Evolutionary conservation across 495 filamentous ascomycete genomes (phyloP).

Genomic region (Penicillium ucsense): DNA sequence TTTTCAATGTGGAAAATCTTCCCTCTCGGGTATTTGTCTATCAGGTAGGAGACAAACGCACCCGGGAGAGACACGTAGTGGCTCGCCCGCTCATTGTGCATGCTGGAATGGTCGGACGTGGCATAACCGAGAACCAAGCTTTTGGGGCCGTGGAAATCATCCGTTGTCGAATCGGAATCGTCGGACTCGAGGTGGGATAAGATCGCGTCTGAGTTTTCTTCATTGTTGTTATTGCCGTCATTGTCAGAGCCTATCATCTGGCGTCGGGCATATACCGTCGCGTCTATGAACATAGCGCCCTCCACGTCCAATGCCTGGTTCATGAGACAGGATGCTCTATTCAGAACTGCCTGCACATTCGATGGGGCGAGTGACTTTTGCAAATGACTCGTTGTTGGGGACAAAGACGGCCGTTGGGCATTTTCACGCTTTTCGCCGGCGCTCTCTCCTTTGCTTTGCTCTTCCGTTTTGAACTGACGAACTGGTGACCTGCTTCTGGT

Average conservation of each 20-base stretch:
- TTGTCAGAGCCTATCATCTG: slow-evolving; percentile 10
- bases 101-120: slow-evolving; percentile 9
- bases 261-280: slow-evolving; percentile 14
- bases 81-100: slow-evolving; percentile 1
- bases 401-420: slow-evolving; percentile 10
- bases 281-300: slow-evolving; percentile 18
- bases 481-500: slow-evolving; percentile 6
- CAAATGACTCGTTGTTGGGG: slow-evolving; percentile 14
- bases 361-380: slow-evolving; percentile 14
- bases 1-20: slow-evolving; percentile 50
- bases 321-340: slow-evolving; percentile 13
- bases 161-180: neutral
- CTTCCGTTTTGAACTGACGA: slow-evolving; percentile 3
- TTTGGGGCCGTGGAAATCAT: slow-evolving; percentile 3
- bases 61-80: slow-evolving; percentile 25
- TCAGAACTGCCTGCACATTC: slow-evolving; percentile 13
- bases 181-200: neutral
- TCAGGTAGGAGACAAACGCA: slow-evolving; percentile 31
- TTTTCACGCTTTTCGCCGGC: slow-evolving; percentile 1
- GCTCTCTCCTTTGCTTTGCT: neutral
- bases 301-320: slow-evolving; percentile 19
- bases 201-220: neutral
- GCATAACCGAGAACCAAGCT: slow-evolving; percentile 15
- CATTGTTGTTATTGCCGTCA: neutral
- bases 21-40: slow-evolving; percentile 45